phyloP scores from a whole-genome alignment of 2,329 filamentous ascomycete species.

The Trichoderma asperellum region DNA sequence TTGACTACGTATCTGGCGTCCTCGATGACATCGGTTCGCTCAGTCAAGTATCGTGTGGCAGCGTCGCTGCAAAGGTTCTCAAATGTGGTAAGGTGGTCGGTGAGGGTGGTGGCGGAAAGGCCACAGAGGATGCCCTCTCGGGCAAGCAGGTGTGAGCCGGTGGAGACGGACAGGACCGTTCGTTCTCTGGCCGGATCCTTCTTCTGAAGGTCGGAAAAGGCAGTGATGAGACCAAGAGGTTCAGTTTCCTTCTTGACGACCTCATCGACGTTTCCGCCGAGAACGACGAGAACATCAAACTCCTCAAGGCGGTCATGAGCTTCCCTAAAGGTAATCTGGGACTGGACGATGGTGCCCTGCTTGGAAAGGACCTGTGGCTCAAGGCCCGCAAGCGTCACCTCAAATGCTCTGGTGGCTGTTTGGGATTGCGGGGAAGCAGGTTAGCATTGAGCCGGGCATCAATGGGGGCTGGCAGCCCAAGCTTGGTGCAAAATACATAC shows the following conservation, averaged over 20 bases:
- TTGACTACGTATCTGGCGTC: slow-evolving; percentile 85
- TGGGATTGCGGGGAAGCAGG: slow-evolving; percentile 2
- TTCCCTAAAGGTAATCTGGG: slow-evolving; percentile 78
- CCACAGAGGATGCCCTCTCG: slow-evolving; percentile 77
- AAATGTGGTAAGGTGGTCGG: slow-evolving; percentile 77
- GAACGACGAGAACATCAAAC: slow-evolving; percentile 78
- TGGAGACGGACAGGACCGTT: slow-evolving; percentile 79
- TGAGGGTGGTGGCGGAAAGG: slow-evolving; percentile 80
- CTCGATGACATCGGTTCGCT: slow-evolving; percentile 82
- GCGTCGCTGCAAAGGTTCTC: slow-evolving; percentile 80
- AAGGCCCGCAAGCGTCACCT: slow-evolving; percentile 58
- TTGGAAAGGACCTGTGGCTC: slow-evolving; percentile 60
- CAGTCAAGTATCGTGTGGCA: slow-evolving; percentile 68
- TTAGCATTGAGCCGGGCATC: slow-evolving; percentile 12
- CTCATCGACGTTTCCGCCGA: slow-evolving; percentile 69
- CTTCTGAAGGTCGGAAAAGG: slow-evolving; percentile 79
- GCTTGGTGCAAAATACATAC: slow-evolving; percentile 42
- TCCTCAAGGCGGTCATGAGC: slow-evolving; percentile 73
- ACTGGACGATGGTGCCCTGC: slow-evolving; percentile 70
- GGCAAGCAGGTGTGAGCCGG: slow-evolving; percentile 76
- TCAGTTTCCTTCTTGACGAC: slow-evolving; percentile 70
- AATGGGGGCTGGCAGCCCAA: slow-evolving; percentile 1
- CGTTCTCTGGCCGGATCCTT: slow-evolving; percentile 78
- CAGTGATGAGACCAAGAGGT: slow-evolving; percentile 72
- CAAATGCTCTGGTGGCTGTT: slow-evolving; percentile 60